Conservation (phyloP, 345 rosid species). For the Populus ilicifolia region DNA sequence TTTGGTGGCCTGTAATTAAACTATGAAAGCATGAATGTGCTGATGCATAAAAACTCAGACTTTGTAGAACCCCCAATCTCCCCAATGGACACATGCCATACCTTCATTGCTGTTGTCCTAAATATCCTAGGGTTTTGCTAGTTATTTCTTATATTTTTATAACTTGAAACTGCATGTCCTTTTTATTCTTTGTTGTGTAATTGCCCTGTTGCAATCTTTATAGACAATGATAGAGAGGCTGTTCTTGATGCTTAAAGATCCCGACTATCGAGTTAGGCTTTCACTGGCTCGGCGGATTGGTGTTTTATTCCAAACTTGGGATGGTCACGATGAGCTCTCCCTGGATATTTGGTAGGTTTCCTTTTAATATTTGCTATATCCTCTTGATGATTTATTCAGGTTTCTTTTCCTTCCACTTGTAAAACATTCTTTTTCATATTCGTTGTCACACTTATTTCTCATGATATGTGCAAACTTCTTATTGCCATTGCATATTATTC, state of each 20-base stretch:
- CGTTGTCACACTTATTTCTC: background rate
- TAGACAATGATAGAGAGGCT: conserved; percentile 82
- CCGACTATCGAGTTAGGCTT: conserved; percentile 85
- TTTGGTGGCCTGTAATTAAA: background rate
- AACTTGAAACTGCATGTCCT: background rate
- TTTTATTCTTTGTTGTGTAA: background rate
- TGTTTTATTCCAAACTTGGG: conserved; percentile 95
- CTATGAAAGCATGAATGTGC: background rate
- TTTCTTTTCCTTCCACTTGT: background rate
- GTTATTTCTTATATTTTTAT: background rate
- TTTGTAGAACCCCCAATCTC: background rate
- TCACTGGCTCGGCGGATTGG: conserved; percentile 61
- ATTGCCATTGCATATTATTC: too few relatives aligned
- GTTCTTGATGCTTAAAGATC: conserved; percentile 63
- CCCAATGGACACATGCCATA: background rate
- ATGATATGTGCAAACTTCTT: too few relatives aligned
- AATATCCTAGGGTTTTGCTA: background rate
- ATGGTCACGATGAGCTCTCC: conserved; percentile 87
- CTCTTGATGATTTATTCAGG: background rate
- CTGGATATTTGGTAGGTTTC: conserved; percentile 79
- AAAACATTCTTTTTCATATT: background rate
- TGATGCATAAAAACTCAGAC: background rate
- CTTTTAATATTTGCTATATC: background rate
- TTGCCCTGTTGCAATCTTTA: conserved; percentile 4
- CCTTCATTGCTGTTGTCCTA: background rate